Evolutionary conservation across 2,329 filamentous ascomycete genomes (phyloP), one percentile per base, ranked within the genome.

Genomic region (Epichloe uncinata): DNA sequence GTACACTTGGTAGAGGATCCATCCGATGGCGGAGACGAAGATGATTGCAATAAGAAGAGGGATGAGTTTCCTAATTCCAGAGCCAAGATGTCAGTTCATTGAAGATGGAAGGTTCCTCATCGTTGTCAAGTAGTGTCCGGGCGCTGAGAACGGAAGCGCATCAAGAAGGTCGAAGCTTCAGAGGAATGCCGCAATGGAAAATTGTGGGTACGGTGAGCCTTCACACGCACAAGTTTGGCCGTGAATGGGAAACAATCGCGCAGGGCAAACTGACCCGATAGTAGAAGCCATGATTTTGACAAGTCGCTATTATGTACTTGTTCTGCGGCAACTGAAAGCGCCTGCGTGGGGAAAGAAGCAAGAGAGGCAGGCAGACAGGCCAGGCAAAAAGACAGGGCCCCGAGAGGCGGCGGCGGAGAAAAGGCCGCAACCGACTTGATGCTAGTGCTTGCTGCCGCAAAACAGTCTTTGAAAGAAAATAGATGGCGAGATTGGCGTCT

Each of bases 1-100:
- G 67, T 85, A 89, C 63, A 89, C 75, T 53, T 86, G 81, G 66
- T 87, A 88, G 53, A 78, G 76, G 51, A 90, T 71, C 68, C 79
- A 87, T 50, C 73, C 82, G 59, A 87, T 49, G 48, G 48, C 51
- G 36, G 54, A 70, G 50, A 85, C 53, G 72, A 87, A 20, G 42
- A 48, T 12, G 73, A 85, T 69, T 51, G 84, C 73, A 58, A 87
- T 71, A 50, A 86, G 50, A 45, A 89, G 75, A 5, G 85, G 85
- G 30, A 87, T 58, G 37, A 88, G 65, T 60, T 84, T 72, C 54
- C 77, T 81, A 56, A 56, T n/a, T 11, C 3, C 15, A 22, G 12
- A 3, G 16, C 15, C 11, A 30, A 43, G 8, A 37, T 26, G 40
- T 48, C 40, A 48, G 47, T 15, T n/a, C 26, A 34, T 41, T 18